Base-by-base conservation (phyloP, 768 basidiomycete genomes). In the Boletus coccyginus region DNA sequence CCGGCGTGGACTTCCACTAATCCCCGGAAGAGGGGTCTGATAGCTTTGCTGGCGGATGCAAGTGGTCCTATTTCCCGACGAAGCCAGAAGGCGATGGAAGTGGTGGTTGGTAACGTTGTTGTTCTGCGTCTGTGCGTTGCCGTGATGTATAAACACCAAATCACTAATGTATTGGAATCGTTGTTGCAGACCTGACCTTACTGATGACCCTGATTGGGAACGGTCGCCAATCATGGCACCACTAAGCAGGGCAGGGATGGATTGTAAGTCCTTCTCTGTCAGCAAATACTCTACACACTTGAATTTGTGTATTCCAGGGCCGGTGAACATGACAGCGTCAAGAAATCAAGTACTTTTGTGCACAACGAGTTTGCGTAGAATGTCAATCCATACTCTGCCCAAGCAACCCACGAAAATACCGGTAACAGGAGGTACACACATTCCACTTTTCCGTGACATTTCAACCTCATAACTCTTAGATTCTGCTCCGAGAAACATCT, bases 331-430 rank as follows among this genome's bases (percentile, higher is more conserved):
- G 16, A 70, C 71, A 1, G 52, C 78, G 4, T 92, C 90, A 6
- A 88, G 81, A 33, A 90, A 87, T 61, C 71, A 76, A 48, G 69
- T 74, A 12, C 73, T 89, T 40, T 57, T 89, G 10, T 86, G 82
- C 61, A 77, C 80, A 9, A 59, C 80, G 5, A 78, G 86, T 2
- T 74, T 81, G 36, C 59, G 74, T 31, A 74, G 73, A 60, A 75
- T 72, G 24, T 66, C 76, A 24, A 68, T 84, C 3, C 77, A 84
- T 55, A 44, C 66, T 40, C 67, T 83, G 29, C 85, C 85, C 11
- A 73, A 66, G 56, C 67, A 62, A 40, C 67, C 59, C 42, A 19
- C 41, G 29, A 63, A 50, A 9, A 13, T 35, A 35, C 42, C 58
- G 38, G 29, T 29, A 55, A 46, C 60, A 24, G 62, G 55, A 24